These are phyloP conservation scores for Gymnopus androsaceus DNA, from an alignment of 1,284 basidiomycete genomes.

Conservation along the genomic window DNA sequence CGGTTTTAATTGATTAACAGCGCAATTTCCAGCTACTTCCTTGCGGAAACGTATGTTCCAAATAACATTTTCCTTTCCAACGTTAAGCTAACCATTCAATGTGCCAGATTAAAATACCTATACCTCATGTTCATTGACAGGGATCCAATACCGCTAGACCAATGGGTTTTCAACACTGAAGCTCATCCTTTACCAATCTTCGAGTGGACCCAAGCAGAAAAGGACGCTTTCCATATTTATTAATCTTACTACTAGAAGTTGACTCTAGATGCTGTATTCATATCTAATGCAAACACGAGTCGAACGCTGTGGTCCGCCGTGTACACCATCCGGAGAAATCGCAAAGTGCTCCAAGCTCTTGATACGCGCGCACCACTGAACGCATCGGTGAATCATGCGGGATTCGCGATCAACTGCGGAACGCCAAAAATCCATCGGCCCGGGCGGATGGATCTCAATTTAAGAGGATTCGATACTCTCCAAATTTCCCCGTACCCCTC, in stretches of 20 bases:
- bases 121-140: conserved; percentile 63
- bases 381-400: too few species aligned
- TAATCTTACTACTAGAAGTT: neutral
- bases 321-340: too few species aligned
- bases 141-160: conserved; percentile 62
- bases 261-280: neutral
- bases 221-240: conserved; percentile 37
- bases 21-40: conserved; percentile 53
- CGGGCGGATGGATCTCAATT: too few species aligned
- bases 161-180: conserved; percentile 88
- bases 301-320: too few species aligned
- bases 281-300: too few species aligned
- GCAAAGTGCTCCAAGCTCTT: too few species aligned
- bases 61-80: neutral
- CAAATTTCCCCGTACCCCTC: neutral
- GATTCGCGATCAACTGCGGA: too few species aligned
- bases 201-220: conserved; percentile 58
- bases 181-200: conserved; percentile 79
- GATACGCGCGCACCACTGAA: too few species aligned
- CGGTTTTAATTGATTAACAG: too few species aligned
- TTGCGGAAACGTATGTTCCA: conserved; percentile 63
- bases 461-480: too few species aligned
- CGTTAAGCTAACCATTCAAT: neutral
- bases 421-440: too few species aligned
- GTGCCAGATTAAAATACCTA: conserved; percentile 63